Conservation (phyloP, 495 filamentous ascomycete genomes). For the Tuber magnatum region DNA sequence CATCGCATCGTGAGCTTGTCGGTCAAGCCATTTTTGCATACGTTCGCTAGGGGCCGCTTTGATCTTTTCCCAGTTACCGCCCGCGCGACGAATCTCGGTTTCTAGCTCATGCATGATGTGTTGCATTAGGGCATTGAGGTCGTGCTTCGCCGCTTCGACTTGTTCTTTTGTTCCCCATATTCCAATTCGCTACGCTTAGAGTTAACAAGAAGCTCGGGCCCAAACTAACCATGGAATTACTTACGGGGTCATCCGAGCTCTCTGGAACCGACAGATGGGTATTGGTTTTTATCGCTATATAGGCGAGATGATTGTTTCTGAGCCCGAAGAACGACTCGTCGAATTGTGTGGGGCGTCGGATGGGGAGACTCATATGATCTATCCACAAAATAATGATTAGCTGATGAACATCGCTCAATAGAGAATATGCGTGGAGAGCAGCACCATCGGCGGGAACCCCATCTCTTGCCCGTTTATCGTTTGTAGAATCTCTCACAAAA, state of each 20-base stretch:
- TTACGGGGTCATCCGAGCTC: slow-evolving; percentile 20
- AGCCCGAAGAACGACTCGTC: slow-evolving; percentile 32
- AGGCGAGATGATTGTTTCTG: slow-evolving; percentile 22
- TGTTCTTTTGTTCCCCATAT: slow-evolving; percentile 37
- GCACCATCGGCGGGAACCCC: slow-evolving; percentile 22
- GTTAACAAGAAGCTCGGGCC: not conserved
- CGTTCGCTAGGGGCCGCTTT: slow-evolving; percentile 27
- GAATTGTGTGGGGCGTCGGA: slow-evolving; percentile 27
- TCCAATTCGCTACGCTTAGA: slow-evolving; percentile 13
- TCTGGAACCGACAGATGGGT: slow-evolving; percentile 32
- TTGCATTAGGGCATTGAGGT: slow-evolving; percentile 28
- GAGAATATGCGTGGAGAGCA: not conserved
- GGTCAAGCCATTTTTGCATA: slow-evolving; percentile 28
- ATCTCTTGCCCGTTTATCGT: slow-evolving; percentile 31
- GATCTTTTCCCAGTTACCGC: slow-evolving; percentile 24
- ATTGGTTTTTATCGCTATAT: slow-evolving; percentile 36
- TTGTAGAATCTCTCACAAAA: slow-evolving; percentile 30
- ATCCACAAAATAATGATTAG: slow-evolving; percentile 4
- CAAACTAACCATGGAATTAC: not conserved
- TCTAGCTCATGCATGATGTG: slow-evolving; percentile 29
- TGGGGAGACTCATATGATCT: slow-evolving; percentile 23
- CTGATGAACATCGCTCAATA: not conserved
- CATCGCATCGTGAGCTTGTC: not conserved
- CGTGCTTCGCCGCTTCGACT: slow-evolving; percentile 25
- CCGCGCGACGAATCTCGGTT: slow-evolving; percentile 9